Conservation (phyloP, 768 basidiomycete species). For the Fistulinella prunicolor region DNA sequence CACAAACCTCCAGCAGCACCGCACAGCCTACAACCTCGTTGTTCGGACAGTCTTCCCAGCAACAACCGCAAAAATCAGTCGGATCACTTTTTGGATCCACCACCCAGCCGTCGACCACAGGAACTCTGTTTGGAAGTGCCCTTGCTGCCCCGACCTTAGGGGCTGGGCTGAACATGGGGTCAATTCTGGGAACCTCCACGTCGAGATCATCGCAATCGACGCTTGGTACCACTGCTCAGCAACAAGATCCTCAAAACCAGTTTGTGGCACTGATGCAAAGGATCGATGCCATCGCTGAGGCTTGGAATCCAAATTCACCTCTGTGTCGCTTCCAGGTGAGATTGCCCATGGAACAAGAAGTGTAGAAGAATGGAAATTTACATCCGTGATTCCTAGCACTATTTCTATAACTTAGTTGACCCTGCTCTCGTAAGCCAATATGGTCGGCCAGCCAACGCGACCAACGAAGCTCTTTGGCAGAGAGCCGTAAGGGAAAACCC, state of each 20-base stretch:
- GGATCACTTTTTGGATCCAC: slow-evolving; percentile 34
- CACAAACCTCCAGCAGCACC: slow-evolving; percentile 13
- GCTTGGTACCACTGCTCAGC: slow-evolving; percentile 39
- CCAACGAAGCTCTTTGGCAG: slow-evolving; percentile 72
- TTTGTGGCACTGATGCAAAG: slow-evolving; percentile 51
- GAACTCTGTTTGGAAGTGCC: slow-evolving; percentile 37
- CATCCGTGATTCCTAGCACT: slow-evolving; percentile 45
- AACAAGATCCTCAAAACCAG: slow-evolving; percentile 61
- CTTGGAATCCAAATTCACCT: slow-evolving; percentile 69
- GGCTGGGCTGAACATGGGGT: slow-evolving; percentile 21
- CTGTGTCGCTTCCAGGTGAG: slow-evolving; percentile 78
- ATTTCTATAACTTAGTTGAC: slow-evolving; percentile 83
- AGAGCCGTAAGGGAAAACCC: slow-evolving; percentile 81
- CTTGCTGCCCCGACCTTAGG: slow-evolving; percentile 34
- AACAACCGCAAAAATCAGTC: slow-evolving; percentile 20
- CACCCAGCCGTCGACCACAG: slow-evolving; percentile 23
- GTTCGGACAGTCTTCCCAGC: slow-evolving; percentile 23
- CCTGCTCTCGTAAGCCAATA: slow-evolving; percentile 63
- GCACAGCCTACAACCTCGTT: slow-evolving; percentile 17
- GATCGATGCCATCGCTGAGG: slow-evolving; percentile 61
- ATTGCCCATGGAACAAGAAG: neutral
- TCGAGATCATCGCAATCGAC: slow-evolving; percentile 35
- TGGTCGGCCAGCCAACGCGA: slow-evolving; percentile 67
- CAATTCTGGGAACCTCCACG: slow-evolving; percentile 30
- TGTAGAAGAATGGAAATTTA: neutral